phyloP scores from a whole-genome alignment of 2,329 filamentous ascomycete genomes.

The Colletotrichum phormii region DNA sequence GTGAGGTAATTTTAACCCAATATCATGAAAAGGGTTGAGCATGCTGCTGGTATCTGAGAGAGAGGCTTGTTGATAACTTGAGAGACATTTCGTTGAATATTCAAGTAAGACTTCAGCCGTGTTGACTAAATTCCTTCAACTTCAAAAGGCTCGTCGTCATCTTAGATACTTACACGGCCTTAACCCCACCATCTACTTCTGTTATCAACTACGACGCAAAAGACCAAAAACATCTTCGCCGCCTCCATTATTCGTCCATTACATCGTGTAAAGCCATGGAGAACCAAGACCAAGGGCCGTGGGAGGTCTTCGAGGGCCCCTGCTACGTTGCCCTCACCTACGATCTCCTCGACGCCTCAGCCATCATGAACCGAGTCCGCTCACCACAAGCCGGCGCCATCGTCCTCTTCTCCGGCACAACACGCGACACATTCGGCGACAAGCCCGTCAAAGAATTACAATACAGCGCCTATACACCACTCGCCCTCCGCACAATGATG shows the following conservation, averaged over 20 bases:
- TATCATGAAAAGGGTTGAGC: neutral
- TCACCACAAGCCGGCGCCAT: slow-evolving; percentile 81
- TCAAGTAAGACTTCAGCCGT: neutral
- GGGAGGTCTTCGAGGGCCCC: slow-evolving; percentile 58
- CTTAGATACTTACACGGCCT: neutral
- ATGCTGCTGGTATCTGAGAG: neutral
- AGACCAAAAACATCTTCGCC: neutral
- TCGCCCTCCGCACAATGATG: slow-evolving; percentile 77
- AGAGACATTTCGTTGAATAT: neutral
- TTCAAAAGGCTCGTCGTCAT: neutral
- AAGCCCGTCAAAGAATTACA: slow-evolving; percentile 80
- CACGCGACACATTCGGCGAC: slow-evolving; percentile 78
- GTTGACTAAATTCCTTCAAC: neutral
- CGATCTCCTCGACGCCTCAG: slow-evolving; percentile 66
- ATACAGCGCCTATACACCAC: slow-evolving; percentile 79
- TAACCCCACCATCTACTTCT: neutral
- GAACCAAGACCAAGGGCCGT: slow-evolving; percentile 37
- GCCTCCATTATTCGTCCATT: neutral
- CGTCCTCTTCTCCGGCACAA: slow-evolving; percentile 83
- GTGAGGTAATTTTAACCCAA: neutral
- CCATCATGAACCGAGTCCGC: slow-evolving; percentile 74
- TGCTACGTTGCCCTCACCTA: slow-evolving; percentile 79
- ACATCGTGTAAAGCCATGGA: neutral
- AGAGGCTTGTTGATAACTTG: neutral
- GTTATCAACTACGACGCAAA: neutral